phyloP scores from a whole-genome alignment of 2,329 filamentous ascomycete species.

The Hortaea sp. region DNA sequence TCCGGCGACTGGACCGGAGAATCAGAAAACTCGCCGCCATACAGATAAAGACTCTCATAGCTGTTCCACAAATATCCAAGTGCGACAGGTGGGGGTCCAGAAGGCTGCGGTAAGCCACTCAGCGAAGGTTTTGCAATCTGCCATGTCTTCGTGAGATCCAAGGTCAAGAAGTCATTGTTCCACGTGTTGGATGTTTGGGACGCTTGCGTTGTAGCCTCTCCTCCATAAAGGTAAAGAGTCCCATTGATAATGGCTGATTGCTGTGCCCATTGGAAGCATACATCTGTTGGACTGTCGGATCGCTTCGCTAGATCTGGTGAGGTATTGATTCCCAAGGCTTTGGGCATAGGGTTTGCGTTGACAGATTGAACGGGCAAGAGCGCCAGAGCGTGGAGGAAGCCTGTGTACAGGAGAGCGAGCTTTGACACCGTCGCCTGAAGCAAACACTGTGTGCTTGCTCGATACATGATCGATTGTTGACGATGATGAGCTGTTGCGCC shows the following conservation, averaged over 20 bases:
- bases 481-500: too few relatives aligned
- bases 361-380: slow-evolving; percentile 18
- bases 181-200: slow-evolving; percentile 56
- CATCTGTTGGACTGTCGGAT: slow-evolving; percentile 41
- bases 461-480: too few relatives aligned
- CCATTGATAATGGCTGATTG: slow-evolving; percentile 62
- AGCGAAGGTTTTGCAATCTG: slow-evolving; percentile 53
- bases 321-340: slow-evolving; percentile 7
- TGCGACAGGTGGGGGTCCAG: slow-evolving; percentile 60
- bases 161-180: slow-evolving; percentile 64
- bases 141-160: slow-evolving; percentile 69
- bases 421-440: too few relatives aligned
- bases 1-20: slow-evolving; percentile 47
- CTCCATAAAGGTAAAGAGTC: slow-evolving; percentile 67
- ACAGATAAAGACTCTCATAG: slow-evolving; percentile 58
- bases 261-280: slow-evolving; percentile 57
- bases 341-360: slow-evolving; percentile 19
- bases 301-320: slow-evolving; percentile 20
- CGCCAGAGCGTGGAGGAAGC: too few relatives aligned
- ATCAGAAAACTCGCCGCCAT: slow-evolving; percentile 65
- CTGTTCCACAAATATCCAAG: slow-evolving; percentile 71
- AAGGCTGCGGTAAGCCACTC: slow-evolving; percentile 52
- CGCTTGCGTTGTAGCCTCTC: slow-evolving; percentile 48
- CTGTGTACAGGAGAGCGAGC: too few relatives aligned
- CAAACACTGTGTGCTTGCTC: too few relatives aligned